These are phyloP conservation scores for Daldinia concentrica DNA, from an alignment of 495 filamentous ascomycete genomes.

Conservation along the genomic window DNA sequence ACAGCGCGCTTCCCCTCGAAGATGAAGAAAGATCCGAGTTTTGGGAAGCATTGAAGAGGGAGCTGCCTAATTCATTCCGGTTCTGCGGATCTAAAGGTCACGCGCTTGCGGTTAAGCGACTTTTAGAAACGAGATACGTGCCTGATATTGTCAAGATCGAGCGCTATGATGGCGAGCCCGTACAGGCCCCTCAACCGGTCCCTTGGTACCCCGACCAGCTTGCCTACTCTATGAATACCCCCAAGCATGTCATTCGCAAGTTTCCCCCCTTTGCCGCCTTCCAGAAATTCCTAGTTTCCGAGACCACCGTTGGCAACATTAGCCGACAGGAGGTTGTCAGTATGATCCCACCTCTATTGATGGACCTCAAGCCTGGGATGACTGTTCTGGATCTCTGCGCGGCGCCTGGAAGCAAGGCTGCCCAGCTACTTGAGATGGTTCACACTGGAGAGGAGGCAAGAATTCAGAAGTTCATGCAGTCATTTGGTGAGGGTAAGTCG, in stretches of 20 bases:
- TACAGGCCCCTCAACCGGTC: constrained; percentile 82
- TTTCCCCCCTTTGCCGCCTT: constrained; percentile 93
- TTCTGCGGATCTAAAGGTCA: constrained; percentile 94
- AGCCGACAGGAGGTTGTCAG: constrained; percentile 95
- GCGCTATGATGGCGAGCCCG: constrained; percentile 75
- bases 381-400: constrained; percentile 94
- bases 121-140: constrained; percentile 85
- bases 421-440: constrained; percentile 93
- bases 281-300: constrained; percentile 97
- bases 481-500: constrained; percentile 63
- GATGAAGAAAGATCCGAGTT: constrained; percentile 80
- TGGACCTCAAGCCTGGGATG: constrained; percentile 92
- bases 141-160: constrained; percentile 85
- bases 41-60: constrained; percentile 80
- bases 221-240: constrained; percentile 95
- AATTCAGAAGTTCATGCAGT: constrained; percentile 67
- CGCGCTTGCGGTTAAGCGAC: constrained; percentile 85
- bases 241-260: constrained; percentile 90
- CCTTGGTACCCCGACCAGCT: constrained; percentile 93
- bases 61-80: constrained; percentile 94
- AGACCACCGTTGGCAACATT: constrained; percentile 96
- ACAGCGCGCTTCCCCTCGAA: constrained; percentile 72
- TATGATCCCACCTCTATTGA: constrained; percentile 96
- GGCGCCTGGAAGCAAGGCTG: constrained; percentile 94
- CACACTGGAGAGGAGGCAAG: constrained; percentile 89